Evolutionary conservation across 2,329 filamentous ascomycete species (phyloP).

Genomic region (Exophiala oligosperma): DNA sequence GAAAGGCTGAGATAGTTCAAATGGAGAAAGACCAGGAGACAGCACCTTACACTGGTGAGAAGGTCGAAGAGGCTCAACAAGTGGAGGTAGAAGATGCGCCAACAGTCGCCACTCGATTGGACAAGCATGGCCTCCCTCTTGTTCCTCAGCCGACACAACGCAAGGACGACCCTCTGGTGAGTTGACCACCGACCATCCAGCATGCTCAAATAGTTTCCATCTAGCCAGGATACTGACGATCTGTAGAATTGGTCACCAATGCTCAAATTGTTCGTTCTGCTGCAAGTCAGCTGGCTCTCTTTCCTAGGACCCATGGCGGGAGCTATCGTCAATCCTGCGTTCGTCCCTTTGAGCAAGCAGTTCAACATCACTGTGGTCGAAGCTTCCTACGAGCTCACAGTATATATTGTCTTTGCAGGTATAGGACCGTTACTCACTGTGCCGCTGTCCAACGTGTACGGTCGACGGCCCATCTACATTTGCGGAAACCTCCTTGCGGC

Average conservation of each 20-base stretch:
- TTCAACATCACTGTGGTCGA: conserved; percentile 35
- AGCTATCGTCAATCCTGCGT: conserved; percentile 36
- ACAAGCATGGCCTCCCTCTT: conserved; percentile 30
- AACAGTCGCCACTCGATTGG: conserved; percentile 14
- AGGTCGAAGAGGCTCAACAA: conserved; percentile 1
- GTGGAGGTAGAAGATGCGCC: neutral
- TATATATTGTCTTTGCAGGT: conserved; percentile 37
- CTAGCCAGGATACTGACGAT: neutral
- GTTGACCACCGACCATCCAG: neutral
- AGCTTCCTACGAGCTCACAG: conserved; percentile 37
- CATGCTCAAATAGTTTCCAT: neutral
- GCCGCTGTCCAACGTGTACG: conserved; percentile 24
- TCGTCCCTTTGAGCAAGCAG: conserved; percentile 32
- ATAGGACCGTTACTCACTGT: conserved; percentile 32
- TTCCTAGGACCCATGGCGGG: conserved; percentile 33
- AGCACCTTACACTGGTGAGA: neutral
- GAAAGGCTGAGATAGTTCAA: conserved; percentile 9
- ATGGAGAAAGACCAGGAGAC: conserved; percentile 9
- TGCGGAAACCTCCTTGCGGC: conserved; percentile 17
- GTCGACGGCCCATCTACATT: conserved; percentile 26
- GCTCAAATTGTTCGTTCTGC: conserved; percentile 29
- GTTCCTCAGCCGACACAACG: conserved; percentile 29
- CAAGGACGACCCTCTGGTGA: conserved; percentile 29
- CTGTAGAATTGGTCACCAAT: conserved; percentile 28
- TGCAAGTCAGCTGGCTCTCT: conserved; percentile 36